phyloP scores from a whole-genome alignment of 2,329 filamentous ascomycete genomes.

The Arthrobotrys megalospora region DNA sequence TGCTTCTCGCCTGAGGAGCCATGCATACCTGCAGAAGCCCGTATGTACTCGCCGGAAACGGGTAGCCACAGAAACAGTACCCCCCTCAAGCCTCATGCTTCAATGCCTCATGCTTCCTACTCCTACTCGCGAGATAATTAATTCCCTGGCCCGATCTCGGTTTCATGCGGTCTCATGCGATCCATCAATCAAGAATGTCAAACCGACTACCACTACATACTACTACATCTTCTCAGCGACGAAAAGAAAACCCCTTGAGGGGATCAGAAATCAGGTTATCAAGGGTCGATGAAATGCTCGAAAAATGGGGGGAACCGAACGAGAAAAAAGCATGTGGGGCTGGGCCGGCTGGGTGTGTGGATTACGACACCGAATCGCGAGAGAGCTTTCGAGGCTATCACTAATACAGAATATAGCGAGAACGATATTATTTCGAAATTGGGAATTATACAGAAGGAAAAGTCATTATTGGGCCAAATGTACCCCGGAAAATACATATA shows the following conservation, averaged over 20 bases:
- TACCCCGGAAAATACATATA: constrained; percentile 26
- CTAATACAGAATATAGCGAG: constrained; percentile 31
- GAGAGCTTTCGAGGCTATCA: constrained; percentile 39
- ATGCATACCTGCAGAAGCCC: constrained; percentile 37
- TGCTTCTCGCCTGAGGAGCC: neutral
- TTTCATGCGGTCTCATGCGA: constrained; percentile 61
- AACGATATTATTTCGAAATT: constrained; percentile 19
- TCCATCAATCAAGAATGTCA: constrained; percentile 60
- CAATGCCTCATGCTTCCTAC: constrained; percentile 6
- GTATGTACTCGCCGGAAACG: constrained; percentile 59
- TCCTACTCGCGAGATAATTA: constrained; percentile 16
- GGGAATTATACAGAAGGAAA: constrained; percentile 11
- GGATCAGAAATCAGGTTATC: constrained; percentile 46
- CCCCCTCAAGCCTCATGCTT: constrained; percentile 47
- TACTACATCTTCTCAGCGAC: constrained; percentile 6
- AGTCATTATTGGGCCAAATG: neutral
- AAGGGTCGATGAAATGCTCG: constrained; percentile 29
- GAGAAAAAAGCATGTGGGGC: constrained; percentile 37
- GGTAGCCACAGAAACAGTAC: constrained; percentile 54
- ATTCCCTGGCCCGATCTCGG: constrained; percentile 38
- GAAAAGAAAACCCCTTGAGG: neutral
- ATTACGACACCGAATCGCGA: constrained; percentile 48
- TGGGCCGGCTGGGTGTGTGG: no score
- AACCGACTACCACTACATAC: constrained; percentile 37
- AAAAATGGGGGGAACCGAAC: neutral